Base-by-base conservation (phyloP, 305 asterid species). In the Fraxinus nigra region DNA sequence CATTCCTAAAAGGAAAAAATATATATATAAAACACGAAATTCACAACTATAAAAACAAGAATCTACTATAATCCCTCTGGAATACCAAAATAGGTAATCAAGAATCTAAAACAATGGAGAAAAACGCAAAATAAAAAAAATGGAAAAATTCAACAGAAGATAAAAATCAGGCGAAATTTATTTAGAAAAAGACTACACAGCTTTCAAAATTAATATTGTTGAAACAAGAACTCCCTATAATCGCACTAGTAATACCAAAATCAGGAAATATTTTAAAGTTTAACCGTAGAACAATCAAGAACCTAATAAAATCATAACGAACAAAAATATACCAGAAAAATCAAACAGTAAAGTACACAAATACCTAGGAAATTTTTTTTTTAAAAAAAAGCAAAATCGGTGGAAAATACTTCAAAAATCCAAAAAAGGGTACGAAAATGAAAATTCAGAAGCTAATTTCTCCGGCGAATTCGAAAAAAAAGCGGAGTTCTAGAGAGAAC, bases 381-480 rank as follows among this genome's bases (percentile, higher is more conserved):
- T 33, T 3, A 30, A 3, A 3, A 48, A 48, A 48, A 48, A 48
- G 65, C 10, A 54, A 54, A 54, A 54, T n/a, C 24, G 10, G 65
- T 54, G 65, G 11, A 7, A 75, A 10, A 40, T 14, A 63, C 26
- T 4, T 5, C 1, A 70, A 30, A 48, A 35, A 37, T 16, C 26
- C 32, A 34, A 26, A 7, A 0, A 9, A 22, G n/a, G 26, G 16
- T 2, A n/a, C 65, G 7, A 33, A 38, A 3, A 13, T 1, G 75
- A 14, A 69, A 32, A 32, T 69, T 30, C 22, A 30, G 75, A 69
- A 69, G 75, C 26, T 3, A 67, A 56, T 16, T n/a, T 51, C 37
- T 67, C 74, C 74, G 74, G 74, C 9, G 73, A 56, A 56, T 34
- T 76, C 84, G 84, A 1, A 43, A 43, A 43, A 1, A 81, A 14